Percentiles rank a stretch among this genome's conserved stretches.
These are phyloP conservation scores for Morella rubra DNA, from an alignment of 306 rosid species.

Conservation along the genomic window DNA sequence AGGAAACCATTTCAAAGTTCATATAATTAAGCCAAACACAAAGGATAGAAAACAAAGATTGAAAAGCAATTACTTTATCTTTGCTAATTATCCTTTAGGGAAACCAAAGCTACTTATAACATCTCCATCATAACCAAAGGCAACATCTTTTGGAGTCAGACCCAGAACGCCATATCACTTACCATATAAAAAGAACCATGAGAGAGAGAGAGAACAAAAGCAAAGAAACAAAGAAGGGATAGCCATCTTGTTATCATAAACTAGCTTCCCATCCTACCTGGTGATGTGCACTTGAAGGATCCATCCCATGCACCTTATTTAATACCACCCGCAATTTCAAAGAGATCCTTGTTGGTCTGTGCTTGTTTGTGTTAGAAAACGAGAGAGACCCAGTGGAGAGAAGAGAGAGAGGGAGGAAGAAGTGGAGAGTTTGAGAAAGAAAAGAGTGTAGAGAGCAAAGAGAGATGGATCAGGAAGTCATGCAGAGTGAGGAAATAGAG, in stretches of 20 bases:
- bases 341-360: slow-evolving; percentile 3
- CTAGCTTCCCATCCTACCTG: slow-evolving; percentile 48
- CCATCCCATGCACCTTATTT: slow-evolving; percentile 59
- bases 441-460: slow-evolving; percentile 1
- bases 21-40: not conserved
- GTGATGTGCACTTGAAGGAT: slow-evolving; percentile 70
- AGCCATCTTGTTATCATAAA: not conserved
- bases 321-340: slow-evolving; percentile 6
- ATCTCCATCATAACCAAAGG: not conserved
- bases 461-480: slow-evolving; percentile 30
- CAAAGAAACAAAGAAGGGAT: not conserved
- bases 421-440: not conserved
- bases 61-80: not conserved
- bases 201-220: not conserved
- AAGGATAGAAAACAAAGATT: not conserved
- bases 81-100: not conserved
- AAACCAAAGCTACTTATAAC: not conserved
- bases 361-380: not conserved
- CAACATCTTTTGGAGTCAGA: not conserved
- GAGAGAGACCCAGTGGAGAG: not conserved
- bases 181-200: not conserved
- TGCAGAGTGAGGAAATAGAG: slow-evolving; percentile 58
- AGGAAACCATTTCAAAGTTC: not conserved
- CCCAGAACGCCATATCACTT: slow-evolving; percentile 9
- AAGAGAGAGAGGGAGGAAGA: not conserved